These are phyloP conservation scores for Linnemannia zychae DNA, from an alignment of 192 early-diverging fungal species.

Conservation along the genomic window DNA sequence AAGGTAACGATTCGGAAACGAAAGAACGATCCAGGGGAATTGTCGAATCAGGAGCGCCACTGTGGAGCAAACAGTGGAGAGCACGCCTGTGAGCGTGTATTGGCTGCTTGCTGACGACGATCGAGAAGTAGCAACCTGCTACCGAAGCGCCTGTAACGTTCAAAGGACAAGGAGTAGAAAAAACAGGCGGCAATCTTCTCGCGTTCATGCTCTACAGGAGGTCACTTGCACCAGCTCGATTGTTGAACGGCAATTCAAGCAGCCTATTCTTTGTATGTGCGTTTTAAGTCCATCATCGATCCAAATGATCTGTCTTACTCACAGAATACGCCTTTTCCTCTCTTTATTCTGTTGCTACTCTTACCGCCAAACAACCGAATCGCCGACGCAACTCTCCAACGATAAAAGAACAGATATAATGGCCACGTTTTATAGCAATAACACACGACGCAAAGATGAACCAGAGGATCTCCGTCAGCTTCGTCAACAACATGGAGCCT, in stretches of 20 bases:
- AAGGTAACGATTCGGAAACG: background rate
- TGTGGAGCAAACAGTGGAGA: background rate
- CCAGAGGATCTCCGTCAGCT: slow-evolving; percentile 71
- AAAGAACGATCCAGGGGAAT: background rate
- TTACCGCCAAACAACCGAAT: background rate
- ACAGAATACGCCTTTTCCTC: background rate
- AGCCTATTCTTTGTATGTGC: background rate
- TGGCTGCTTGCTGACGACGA: background rate
- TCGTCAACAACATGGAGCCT: slow-evolving; percentile 66
- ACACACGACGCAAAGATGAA: slow-evolving; percentile 41
- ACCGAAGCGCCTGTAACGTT: too few relatives aligned
- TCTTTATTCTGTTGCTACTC: background rate
- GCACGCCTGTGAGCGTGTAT: background rate
- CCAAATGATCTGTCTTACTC: background rate
- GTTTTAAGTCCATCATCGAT: background rate
- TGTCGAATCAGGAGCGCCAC: background rate
- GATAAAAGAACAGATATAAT: slow-evolving; percentile 16
- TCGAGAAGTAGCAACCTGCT: background rate
- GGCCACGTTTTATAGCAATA: slow-evolving; percentile 37
- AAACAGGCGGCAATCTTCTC: background rate
- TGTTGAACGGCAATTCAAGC: background rate
- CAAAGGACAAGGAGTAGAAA: background rate
- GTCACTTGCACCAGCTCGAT: background rate
- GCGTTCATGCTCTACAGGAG: background rate
- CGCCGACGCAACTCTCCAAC: background rate